Percentiles rank a stretch among this genome's conserved stretches.
Conservation (phyloP, 495 filamentous ascomycete genomes). For the Podospora comata region DNA sequence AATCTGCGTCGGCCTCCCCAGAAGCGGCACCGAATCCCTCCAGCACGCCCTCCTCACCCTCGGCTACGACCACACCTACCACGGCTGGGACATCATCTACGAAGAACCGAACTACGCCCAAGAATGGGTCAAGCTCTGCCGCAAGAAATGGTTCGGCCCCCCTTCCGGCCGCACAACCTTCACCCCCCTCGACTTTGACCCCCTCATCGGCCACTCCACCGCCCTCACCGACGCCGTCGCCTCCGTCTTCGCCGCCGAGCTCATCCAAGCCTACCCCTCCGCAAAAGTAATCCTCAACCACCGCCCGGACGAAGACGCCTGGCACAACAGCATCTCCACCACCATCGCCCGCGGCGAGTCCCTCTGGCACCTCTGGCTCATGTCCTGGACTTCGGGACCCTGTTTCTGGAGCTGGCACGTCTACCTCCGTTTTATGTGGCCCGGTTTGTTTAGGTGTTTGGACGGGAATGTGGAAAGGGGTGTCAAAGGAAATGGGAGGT, state of each 20-base stretch:
- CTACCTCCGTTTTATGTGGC: conserved; percentile 30
- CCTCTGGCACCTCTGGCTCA: conserved; percentile 29
- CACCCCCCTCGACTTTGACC: conserved; percentile 52
- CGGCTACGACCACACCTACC: conserved; percentile 61
- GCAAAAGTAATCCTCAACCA: conserved; percentile 46
- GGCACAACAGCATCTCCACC: conserved; percentile 32
- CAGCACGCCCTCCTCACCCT: conserved; percentile 57
- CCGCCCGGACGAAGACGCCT: conserved; percentile 39
- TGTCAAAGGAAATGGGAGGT: conserved; percentile 22
- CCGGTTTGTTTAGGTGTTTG: conserved; percentile 24
- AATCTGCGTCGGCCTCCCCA: conserved; percentile 57
- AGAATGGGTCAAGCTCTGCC: conserved; percentile 41
- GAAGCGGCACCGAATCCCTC: conserved; percentile 63
- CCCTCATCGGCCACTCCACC: conserved; percentile 41
- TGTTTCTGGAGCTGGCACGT: conserved; percentile 34
- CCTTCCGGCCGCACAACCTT: conserved; percentile 21
- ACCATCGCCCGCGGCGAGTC: conserved; percentile 27
- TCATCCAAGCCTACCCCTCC: conserved; percentile 47
- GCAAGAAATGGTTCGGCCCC: conserved; percentile 34
- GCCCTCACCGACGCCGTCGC: conserved; percentile 47
- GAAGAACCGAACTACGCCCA: conserved; percentile 58
- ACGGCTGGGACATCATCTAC: conserved; percentile 62
- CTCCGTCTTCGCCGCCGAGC: conserved; percentile 38
- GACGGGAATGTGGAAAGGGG: conserved; percentile 27
- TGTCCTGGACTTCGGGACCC: conserved; percentile 24